These are phyloP conservation scores for Kodamaea sp. DNA, from an alignment of 1,139 yeast genomes.

Conservation along the genomic window DNA sequence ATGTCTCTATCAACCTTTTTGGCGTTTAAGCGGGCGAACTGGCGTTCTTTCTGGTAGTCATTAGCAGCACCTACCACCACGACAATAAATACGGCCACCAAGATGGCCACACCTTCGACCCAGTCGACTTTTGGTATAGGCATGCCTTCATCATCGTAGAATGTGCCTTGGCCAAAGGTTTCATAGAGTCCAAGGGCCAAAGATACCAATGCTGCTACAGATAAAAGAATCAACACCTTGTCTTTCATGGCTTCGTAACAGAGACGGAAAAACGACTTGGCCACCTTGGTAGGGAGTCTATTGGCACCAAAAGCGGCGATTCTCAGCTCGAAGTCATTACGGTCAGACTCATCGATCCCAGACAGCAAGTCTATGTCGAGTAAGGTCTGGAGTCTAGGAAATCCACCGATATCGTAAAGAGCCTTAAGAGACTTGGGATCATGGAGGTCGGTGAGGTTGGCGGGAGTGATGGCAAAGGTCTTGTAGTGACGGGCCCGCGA, in stretches of 20 bases:
- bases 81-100: constrained; percentile 87
- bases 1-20: constrained; percentile 85
- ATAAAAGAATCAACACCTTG: constrained; percentile 79
- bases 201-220: constrained; percentile 86
- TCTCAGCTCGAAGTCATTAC: constrained; percentile 36
- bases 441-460: constrained; percentile 43
- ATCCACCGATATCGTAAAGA: constrained; percentile 46
- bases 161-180: constrained; percentile 81
- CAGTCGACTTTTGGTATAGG: constrained; percentile 82
- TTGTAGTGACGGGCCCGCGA: constrained; percentile 1
- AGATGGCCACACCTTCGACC: constrained; percentile 98
- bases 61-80: constrained; percentile 92
- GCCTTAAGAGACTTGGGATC: constrained; percentile 53
- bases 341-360: constrained; percentile 46
- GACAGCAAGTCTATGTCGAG: constrained; percentile 40
- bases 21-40: constrained; percentile 82
- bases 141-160: constrained; percentile 75
- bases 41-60: constrained; percentile 95
- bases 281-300: constrained; percentile 64
- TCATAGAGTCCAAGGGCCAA: constrained; percentile 90
- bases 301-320: constrained; percentile 62
- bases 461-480: constrained; percentile 18
- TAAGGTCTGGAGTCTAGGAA: constrained; percentile 24
- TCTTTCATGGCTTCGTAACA: constrained; percentile 89
- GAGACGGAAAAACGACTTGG: constrained; percentile 65